Conservation (phyloP, 768 basidiomycete genomes). For the Tulasnella sp. region DNA sequence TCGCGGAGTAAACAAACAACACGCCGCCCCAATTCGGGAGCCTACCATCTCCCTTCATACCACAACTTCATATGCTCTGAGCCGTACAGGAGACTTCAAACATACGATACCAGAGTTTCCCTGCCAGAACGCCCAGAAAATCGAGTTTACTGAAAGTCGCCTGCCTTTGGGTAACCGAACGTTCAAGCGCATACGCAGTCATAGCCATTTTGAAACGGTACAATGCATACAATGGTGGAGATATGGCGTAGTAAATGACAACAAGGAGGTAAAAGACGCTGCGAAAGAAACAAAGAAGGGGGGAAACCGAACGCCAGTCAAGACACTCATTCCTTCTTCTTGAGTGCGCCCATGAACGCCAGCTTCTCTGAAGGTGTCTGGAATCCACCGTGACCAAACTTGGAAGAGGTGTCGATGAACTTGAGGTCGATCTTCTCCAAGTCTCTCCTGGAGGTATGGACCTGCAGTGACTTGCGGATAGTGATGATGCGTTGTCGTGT, state of each 20-base stretch:
- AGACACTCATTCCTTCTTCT: constrained; percentile 57
- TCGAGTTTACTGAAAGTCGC: no score
- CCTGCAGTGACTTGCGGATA: constrained; percentile 94
- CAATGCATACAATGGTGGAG: not conserved
- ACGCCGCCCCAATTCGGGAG: no score
- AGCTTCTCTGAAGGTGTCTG: constrained; percentile 96
- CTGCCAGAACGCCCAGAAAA: no score
- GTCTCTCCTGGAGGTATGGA: constrained; percentile 91
- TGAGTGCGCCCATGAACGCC: constrained; percentile 90
- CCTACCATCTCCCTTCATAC: no score
- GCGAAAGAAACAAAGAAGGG: constrained; percentile 18
- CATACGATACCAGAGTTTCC: no score
- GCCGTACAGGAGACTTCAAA: no score
- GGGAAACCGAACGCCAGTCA: constrained; percentile 41
- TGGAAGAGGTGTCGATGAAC: constrained; percentile 98
- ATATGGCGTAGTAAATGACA: constrained; percentile 17
- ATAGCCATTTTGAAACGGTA: constrained; percentile 14
- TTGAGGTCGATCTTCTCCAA: constrained; percentile 98
- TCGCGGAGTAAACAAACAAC: not conserved
- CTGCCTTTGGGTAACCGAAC: no score
- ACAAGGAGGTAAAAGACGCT: constrained; percentile 16
- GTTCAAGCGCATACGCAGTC: not conserved
- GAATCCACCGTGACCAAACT: constrained; percentile 96
- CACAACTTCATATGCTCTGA: no score
- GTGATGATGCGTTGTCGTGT: constrained; percentile 98